Percentiles rank a stretch among this genome's conserved stretches.
Evolutionary conservation across 2,329 filamentous ascomycete species (phyloP).

Genomic region (Botryotinia calthae): DNA sequence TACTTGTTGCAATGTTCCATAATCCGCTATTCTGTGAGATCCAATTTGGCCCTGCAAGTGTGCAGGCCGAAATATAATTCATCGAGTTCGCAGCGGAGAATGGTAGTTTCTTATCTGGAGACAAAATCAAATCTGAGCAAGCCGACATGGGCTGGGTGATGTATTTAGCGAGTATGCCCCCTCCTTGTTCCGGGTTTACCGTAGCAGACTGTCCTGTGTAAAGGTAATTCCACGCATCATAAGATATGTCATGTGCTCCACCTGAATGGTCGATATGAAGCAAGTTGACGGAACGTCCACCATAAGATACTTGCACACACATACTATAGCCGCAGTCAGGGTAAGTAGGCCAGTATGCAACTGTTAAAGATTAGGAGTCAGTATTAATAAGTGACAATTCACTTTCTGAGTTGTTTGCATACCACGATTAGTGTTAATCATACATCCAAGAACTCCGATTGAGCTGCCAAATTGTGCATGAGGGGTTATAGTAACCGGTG

Average conservation of each 20-base stretch:
- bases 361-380: background rate
- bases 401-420: background rate
- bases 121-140: slow-evolving; percentile 3
- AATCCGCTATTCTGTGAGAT: background rate
- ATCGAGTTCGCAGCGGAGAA: background rate
- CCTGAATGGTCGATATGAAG: slow-evolving; percentile 10
- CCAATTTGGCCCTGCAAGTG: background rate
- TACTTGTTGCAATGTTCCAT: slow-evolving; percentile 6
- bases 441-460: slow-evolving; percentile 8
- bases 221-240: slow-evolving; percentile 15
- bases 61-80: slow-evolving; percentile 7
- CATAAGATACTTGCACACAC: slow-evolving; percentile 1
- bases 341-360: slow-evolving; percentile 10
- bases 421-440: slow-evolving; percentile 9
- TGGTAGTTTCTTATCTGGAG: slow-evolving; percentile 7
- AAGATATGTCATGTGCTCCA: slow-evolving; percentile 10
- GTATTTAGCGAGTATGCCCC: background rate
- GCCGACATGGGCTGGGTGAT: background rate
- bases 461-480: slow-evolving; percentile 4
- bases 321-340: slow-evolving; percentile 1
- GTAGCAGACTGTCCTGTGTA: slow-evolving; percentile 3
- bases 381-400: background rate
- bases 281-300: background rate
- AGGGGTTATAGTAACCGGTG: slow-evolving; percentile 2
- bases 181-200: background rate